Evolutionary conservation across 345 rosid species (phyloP).

Genomic region (Gossypioides kirkii): DNA sequence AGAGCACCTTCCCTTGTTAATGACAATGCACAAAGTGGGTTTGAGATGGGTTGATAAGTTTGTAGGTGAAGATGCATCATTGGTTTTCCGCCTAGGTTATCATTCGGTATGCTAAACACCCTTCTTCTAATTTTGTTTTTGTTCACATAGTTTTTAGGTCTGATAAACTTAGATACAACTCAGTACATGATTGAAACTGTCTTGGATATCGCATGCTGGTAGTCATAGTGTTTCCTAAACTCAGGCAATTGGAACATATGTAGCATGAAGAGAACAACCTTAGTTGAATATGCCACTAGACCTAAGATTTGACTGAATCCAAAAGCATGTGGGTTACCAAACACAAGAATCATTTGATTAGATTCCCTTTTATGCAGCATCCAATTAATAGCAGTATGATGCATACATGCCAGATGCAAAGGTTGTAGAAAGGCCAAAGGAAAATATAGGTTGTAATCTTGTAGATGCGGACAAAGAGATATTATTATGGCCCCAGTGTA

Average conservation of each 20-base stretch:
- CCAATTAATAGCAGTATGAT: neutral
- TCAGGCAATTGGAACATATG: neutral
- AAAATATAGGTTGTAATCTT: neutral
- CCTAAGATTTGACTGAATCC: neutral
- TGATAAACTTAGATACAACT: constrained; percentile 1
- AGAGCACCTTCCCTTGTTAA: constrained; percentile 56
- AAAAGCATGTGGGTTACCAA: constrained; percentile 5
- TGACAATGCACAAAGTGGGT: constrained; percentile 65
- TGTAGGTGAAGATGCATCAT: constrained; percentile 60
- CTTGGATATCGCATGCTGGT: neutral
- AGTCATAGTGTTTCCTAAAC: neutral
- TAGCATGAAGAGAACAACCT: neutral
- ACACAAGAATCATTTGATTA: neutral
- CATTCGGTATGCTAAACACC: constrained; percentile 55
- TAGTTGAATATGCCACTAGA: neutral
- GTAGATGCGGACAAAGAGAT: neutral
- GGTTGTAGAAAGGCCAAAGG: neutral
- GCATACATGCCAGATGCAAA: neutral
- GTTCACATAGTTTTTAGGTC: neutral
- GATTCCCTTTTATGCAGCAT: neutral
- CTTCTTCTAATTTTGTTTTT: neutral
- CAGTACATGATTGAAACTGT: neutral
- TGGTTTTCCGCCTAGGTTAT: constrained; percentile 86
- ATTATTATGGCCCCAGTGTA: neutral
- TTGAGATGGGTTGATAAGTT: constrained; percentile 67